Conservation (phyloP, 2,329 filamentous ascomycete genomes). For the Macroventuria anomochaeta region DNA sequence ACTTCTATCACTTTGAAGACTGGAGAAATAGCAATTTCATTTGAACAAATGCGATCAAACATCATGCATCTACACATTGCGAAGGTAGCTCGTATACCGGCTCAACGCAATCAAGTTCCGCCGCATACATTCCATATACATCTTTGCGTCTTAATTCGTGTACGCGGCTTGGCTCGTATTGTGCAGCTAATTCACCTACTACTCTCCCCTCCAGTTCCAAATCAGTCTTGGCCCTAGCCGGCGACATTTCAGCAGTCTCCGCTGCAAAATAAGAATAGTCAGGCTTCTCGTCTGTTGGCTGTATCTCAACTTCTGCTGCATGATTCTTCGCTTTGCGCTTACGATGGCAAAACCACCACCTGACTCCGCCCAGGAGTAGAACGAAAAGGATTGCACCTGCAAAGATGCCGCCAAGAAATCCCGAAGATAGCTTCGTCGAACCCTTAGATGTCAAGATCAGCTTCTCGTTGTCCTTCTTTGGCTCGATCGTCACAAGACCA, state of each 20-base stretch:
- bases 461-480: neutral
- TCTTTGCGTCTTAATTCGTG: neutral
- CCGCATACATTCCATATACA: neutral
- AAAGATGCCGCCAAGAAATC: neutral
- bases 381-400: neutral
- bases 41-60: no score
- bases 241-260: neutral
- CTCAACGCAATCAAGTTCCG: neutral
- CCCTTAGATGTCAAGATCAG: neutral
- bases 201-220: neutral
- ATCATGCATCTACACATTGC: neutral
- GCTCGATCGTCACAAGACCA: conserved; percentile 36
- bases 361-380: neutral
- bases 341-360: neutral
- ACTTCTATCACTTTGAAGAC: no score
- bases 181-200: neutral
- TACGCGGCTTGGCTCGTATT: neutral
- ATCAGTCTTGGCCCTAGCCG: neutral
- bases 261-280: neutral
- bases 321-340: neutral
- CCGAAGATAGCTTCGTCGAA: neutral
- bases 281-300: neutral
- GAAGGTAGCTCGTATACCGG: neutral
- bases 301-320: neutral
- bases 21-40: no score